phyloP scores from a whole-genome alignment of 2,329 filamentous ascomycete genomes.

The Nannizziopsis arthrosporioides region DNA sequence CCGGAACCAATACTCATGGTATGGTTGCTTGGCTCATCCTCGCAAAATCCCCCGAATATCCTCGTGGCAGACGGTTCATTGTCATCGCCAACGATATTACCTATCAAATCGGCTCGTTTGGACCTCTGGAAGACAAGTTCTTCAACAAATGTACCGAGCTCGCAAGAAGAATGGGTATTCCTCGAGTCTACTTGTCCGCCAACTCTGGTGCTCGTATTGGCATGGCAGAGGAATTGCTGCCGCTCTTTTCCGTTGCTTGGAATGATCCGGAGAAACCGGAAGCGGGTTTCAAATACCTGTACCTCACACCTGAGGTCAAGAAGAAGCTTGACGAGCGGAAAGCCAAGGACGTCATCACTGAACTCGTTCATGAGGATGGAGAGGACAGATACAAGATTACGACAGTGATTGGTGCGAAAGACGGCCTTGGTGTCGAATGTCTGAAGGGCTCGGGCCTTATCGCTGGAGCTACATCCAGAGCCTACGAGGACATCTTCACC shows the following conservation, averaged over 20 bases:
- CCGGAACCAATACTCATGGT: constrained; percentile 88
- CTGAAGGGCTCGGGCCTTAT: constrained; percentile 94
- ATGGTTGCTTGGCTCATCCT: constrained; percentile 99
- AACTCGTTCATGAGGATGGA: constrained; percentile 72
- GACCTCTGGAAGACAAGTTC: constrained; percentile 91
- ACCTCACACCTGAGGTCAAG: constrained; percentile 77
- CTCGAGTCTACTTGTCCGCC: constrained; percentile 92
- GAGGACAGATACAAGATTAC: constrained; percentile 90
- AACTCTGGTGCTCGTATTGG: constrained; percentile 98
- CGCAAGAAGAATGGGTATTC: constrained; percentile 85
- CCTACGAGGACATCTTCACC: constrained; percentile 98
- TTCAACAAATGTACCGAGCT: constrained; percentile 99
- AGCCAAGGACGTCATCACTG: constrained; percentile 69
- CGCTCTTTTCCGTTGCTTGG: constrained; percentile 95
- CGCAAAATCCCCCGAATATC: constrained; percentile 90
- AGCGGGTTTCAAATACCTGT: constrained; percentile 91
- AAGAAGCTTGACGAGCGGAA: constrained; percentile 71
- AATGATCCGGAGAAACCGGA: constrained; percentile 73
- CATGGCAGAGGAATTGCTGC: constrained; percentile 91
- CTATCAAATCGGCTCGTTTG: constrained; percentile 96
- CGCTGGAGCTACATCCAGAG: constrained; percentile 89
- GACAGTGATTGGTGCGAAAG: constrained; percentile 83
- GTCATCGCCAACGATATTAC: constrained; percentile 99
- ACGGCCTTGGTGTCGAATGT: constrained; percentile 95
- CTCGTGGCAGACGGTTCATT: constrained; percentile 79